Evolutionary conservation across 768 basidiomycete species (phyloP), one percentile per base, ranked within the genome.

Genomic region (Amyloporia xantha): DNA sequence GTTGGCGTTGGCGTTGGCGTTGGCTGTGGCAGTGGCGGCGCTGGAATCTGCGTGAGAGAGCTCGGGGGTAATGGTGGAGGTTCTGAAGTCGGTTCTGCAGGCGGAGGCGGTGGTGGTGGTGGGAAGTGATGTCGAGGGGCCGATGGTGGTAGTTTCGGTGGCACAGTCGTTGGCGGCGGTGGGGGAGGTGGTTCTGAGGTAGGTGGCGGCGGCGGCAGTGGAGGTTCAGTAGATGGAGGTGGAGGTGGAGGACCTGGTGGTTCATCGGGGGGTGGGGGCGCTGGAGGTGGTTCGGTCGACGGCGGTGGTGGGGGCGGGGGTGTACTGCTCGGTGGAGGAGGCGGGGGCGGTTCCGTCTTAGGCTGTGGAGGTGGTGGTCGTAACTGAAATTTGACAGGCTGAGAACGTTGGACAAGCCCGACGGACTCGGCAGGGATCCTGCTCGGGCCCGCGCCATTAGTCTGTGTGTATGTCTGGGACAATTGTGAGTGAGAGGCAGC

Each of bases 11-110:
- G 54, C 19, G 58, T 49, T 7, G 53, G 41, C 17, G 50, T 27
- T 11, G n/a, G 11, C 15, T 41, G 42, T 47, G 28, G 12, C 13
- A 3, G 50, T n/a, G 51, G 56, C 3, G 66, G 66, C 19, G 60
- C 67, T 25, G 66, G 62, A 4, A 65, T 62, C 39, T 7, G 30
- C 15, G 15, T 33, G 7, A 7, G 30, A 24, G 70, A 54, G 0
- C 51, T 55, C 6, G 66, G 66, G 2, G 66, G 76, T 28, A 74
- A 72, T 1, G 63, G 74, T 6, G 73, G 73, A 35, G 65, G 70
- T 39, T 71, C 71, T 4, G 28, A 23, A 28, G 38, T 17, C 3
- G 47, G 66, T 72, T 28, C n/a, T 5, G 28, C 19, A 19, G 62
- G 64, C 43, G 61, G 61, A 41, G 61, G 68, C 54, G 52, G 55